Evolutionary conservation across 108 stramenopile genomes (phyloP), one percentile per base, ranked within the genome.

Genomic region (Licmophora abbreviata): DNA sequence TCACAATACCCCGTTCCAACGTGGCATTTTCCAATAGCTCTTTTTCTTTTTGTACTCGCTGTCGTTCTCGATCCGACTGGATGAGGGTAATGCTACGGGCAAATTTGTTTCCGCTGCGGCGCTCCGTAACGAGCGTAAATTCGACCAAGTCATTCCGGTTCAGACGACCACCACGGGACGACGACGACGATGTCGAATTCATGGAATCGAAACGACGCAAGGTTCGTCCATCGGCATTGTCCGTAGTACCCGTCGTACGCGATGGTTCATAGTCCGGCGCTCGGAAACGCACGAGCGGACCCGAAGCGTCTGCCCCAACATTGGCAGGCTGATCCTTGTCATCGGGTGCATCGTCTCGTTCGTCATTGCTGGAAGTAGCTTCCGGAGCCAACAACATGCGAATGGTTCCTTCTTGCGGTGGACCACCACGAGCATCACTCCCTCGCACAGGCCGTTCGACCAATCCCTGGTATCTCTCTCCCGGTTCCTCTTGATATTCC

Each of bases 401-500:
- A 48, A 63, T 55, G 7, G 58, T 66, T 22, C 58, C 62, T 9
- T 68, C 60, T 40, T 40, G 38, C 5, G 38, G 38, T 4, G 18
- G 3, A 2, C 4, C 20, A 5, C 5, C 38, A 2, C 4, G 1
- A 4, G 24, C 38, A 20, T 47, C 38, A 44, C 47, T 26, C 10
- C 50, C 20, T 35, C 58, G 44, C 32, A 56, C 36, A 30, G 43
- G 12, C 47, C 35, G 17, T 37, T 85, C 76, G 18, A 82, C 73
- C 12, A 48, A 12, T 33, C 85, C 85, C 35, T 49, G 66, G 41
- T 31, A 77, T 21, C 67, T 15, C 25, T 59, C 48, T 36, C 73
- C 85, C n/a, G 63, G 59, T 31, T 69, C 58, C 38, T 71, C 77
- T 59, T 76, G 72, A 10, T 26, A 64, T 41, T 88, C 86, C 86